A percentile compares a stretch with the other conserved stretches of the same genome.
phyloP scores from a whole-genome alignment of 192 early-diverging fungal species.

The Mortierella hygrophila region DNA sequence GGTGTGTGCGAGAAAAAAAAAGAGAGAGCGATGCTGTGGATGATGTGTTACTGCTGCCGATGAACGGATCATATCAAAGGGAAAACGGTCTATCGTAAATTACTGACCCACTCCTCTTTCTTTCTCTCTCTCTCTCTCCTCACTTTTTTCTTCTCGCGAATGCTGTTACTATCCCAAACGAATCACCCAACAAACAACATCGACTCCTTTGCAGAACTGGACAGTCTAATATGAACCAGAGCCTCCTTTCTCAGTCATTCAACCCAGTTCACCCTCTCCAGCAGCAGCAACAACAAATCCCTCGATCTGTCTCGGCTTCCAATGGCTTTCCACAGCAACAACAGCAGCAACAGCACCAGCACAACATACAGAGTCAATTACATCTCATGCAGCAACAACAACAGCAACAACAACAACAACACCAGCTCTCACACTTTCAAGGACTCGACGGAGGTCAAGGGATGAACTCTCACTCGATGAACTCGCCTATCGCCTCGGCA shows the following conservation, averaged over 20 bases:
- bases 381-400: constrained; percentile 39
- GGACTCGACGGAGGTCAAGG: constrained; percentile 30
- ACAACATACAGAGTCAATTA: constrained; percentile 25
- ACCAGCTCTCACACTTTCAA: constrained; percentile 39
- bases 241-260: constrained; percentile 32
- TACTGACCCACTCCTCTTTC: background rate
- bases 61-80: background rate
- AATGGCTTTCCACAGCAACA: constrained; percentile 12
- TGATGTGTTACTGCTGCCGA: background rate
- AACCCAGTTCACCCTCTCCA: constrained; percentile 30
- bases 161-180: background rate
- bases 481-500: constrained; percentile 18
- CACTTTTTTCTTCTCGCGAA: background rate
- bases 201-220: constrained; percentile 7
- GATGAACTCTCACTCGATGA: constrained; percentile 21
- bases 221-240: constrained; percentile 22
- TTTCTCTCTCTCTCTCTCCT: background rate
- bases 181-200: background rate
- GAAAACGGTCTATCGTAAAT: background rate
- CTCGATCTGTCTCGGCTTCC: constrained; percentile 4
- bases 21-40: no score
- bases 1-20: background rate
- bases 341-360: constrained; percentile 26
- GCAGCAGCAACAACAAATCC: constrained; percentile 36
- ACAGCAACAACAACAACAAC: constrained; percentile 20